Evolutionary conservation across 768 basidiomycete genomes (phyloP), one percentile per base, ranked within the genome.

Genomic region (Pisolithus orientalis): DNA sequence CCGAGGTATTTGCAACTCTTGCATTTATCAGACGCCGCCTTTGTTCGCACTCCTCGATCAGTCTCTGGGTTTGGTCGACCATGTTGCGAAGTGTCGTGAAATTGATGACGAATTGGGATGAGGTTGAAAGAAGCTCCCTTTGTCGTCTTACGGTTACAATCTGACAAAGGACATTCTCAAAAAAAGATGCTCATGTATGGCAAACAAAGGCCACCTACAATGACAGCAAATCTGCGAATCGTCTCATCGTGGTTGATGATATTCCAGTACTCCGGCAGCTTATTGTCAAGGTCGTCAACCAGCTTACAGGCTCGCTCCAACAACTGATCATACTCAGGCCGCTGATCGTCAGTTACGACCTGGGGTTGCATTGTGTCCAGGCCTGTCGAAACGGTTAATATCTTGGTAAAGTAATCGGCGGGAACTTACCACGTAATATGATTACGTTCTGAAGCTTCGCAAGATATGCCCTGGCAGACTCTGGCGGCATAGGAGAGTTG

Each of bases 291-390:
- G 0, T 85, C 82, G 11, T 45, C 43, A 39, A 72, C 71, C 47
- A 70, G 61, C 47, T 73, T 78, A 60, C 64, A 64, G 14, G 82
- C 60, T 34, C 76, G 71, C 46, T 84, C 82, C 28, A 87, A 68
- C 5, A 76, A 39, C 24, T 62, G 59, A 49, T 72, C 76, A 57
- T 78, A 87, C 50, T 82, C 82, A 40, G 69, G 52, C 42, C 79
- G 73, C 52, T 81, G 82, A 1, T 82, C 80, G 8, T 75, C 69
- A 5, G 82, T 73, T 27, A 87, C 59, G 16, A 75, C 4, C 44
- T 31, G 28, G 6, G 14, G 73, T 16, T 71, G 60, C 7, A 58
- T 45, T 8, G 59, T 6, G 61, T 64, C 39, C 74, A 62, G 28
- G 62, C 78, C 79, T 51, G 14, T 50, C 39, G 28, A 39, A 28